Percentiles rank a stretch among this genome's conserved stretches.
These are phyloP conservation scores for Phaeolepiota aurea DNA, from an alignment of 768 basidiomycete genomes.

Conservation along the genomic window DNA sequence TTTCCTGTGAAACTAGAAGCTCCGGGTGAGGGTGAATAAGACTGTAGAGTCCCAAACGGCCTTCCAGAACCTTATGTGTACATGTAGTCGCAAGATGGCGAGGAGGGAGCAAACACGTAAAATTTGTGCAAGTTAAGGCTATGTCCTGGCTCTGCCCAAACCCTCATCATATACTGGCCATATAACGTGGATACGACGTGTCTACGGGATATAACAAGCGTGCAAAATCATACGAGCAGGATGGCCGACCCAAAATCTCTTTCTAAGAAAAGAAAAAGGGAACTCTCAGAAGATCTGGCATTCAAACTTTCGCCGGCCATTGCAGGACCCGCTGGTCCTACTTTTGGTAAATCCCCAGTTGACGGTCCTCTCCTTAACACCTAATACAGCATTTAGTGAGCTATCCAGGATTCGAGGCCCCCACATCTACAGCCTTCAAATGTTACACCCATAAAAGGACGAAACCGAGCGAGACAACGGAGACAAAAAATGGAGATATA, in stretches of 20 bases:
- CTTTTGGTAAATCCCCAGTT: constrained; percentile 22
- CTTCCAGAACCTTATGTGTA: neutral
- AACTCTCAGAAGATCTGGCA: constrained; percentile 15
- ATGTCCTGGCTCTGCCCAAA: neutral
- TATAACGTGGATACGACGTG: too few relatives aligned
- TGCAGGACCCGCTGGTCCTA: constrained; percentile 23
- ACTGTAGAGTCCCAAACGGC: neutral
- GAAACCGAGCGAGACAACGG: constrained; percentile 21
- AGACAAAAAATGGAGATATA: constrained; percentile 18
- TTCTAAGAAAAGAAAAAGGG: constrained; percentile 36
- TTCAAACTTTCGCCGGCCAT: constrained; percentile 21
- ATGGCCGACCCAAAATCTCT: constrained; percentile 26
- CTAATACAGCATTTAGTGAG: constrained; percentile 10
- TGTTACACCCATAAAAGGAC: constrained; percentile 44
- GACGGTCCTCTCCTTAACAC: neutral
- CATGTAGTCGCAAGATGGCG: neutral
- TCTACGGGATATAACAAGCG: too few relatives aligned
- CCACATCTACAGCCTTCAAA: constrained; percentile 50
- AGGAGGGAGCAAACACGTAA: neutral
- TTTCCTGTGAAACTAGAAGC: too few relatives aligned
- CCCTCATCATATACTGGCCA: too few relatives aligned
- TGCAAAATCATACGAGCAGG: too few relatives aligned
- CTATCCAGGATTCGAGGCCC: constrained; percentile 59
- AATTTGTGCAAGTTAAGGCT: neutral
- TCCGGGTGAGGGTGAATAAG: too few relatives aligned